phyloP scores from a whole-genome alignment of 371 early-diverging fungal species.

The Massospora cicadina region DNA sequence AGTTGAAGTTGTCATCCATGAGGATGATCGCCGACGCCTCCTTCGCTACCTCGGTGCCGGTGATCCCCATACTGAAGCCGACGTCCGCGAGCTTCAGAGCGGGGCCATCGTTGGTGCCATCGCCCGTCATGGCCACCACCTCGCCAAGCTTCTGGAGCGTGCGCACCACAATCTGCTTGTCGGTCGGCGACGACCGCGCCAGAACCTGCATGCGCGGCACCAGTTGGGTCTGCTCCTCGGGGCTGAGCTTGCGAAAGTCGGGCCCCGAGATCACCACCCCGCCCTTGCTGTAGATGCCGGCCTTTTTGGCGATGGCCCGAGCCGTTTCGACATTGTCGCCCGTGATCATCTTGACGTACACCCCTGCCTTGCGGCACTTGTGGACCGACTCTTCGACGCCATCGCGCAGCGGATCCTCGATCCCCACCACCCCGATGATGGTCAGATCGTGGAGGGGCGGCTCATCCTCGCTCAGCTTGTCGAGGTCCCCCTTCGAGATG shows the following conservation, averaged over 20 bases:
- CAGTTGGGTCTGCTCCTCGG: constrained; percentile 25
- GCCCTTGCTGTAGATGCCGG: constrained; percentile 38
- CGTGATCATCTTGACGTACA: constrained; percentile 70
- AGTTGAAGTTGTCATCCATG: constrained; percentile 63
- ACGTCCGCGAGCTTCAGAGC: constrained; percentile 64
- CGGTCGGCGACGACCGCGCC: constrained; percentile 57
- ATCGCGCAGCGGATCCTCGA: constrained; percentile 54
- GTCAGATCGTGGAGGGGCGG: constrained; percentile 27
- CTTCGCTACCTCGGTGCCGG: constrained; percentile 68
- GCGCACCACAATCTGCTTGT: constrained; percentile 48
- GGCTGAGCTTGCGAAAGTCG: constrained; percentile 33
- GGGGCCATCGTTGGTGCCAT: constrained; percentile 62
- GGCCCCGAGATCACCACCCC: constrained; percentile 49
- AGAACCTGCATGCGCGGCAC: constrained; percentile 47
- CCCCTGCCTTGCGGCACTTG: constrained; percentile 50
- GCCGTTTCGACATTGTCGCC: constrained; percentile 66
- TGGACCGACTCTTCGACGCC: constrained; percentile 47
- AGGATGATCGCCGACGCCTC: constrained; percentile 62
- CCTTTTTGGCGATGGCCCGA: constrained; percentile 45
- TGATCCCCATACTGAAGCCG: constrained; percentile 65
- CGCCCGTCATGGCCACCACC: constrained; percentile 67
- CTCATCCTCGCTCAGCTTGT: constrained; percentile 20
- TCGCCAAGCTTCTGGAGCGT: constrained; percentile 38
- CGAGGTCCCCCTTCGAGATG: constrained; percentile 22
- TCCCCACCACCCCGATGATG: constrained; percentile 40